Evolutionary conservation across 2,329 filamentous ascomycete species (phyloP).

Genomic region (Cladosporium sp.): DNA sequence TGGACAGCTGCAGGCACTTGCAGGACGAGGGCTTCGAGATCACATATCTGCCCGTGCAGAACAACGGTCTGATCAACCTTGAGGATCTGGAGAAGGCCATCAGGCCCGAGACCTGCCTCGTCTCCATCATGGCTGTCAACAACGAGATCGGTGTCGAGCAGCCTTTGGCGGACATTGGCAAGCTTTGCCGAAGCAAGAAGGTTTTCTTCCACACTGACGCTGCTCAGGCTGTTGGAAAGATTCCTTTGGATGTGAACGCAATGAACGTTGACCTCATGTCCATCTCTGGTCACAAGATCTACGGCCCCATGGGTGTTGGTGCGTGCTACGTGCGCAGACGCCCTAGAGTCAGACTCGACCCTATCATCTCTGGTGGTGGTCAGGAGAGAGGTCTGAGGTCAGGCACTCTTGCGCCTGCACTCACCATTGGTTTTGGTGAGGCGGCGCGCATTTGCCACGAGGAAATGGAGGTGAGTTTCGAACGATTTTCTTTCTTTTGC

Average conservation of each 20-base stretch:
- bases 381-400: slow-evolving; percentile 94
- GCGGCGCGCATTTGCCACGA: slow-evolving; percentile 87
- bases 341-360: slow-evolving; percentile 89
- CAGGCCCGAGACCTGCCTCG: slow-evolving; percentile 81
- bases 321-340: slow-evolving; percentile 93
- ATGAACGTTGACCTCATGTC: slow-evolving; percentile 99
- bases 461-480: slow-evolving; percentile 75
- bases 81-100: slow-evolving; percentile 83
- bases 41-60: slow-evolving; percentile 91
- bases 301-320: slow-evolving; percentile 94
- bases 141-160: slow-evolving; percentile 99
- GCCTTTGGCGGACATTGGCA: slow-evolving; percentile 88
- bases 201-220: slow-evolving; percentile 98
- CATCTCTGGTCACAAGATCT: slow-evolving; percentile 97
- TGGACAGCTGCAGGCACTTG: slow-evolving; percentile 94
- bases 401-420: slow-evolving; percentile 83
- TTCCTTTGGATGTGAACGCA: slow-evolving; percentile 91
- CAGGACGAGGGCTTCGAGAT: slow-evolving; percentile 96
- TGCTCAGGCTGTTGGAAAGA: slow-evolving; percentile 98
- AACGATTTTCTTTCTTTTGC: slow-evolving; percentile 16
- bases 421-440: slow-evolving; percentile 91
- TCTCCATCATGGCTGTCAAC: slow-evolving; percentile 99
- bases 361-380: slow-evolving; percentile 92
- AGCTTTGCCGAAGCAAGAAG: slow-evolving; percentile 85
- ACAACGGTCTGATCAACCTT: slow-evolving; percentile 80